A percentile compares a stretch with the other conserved stretches of the same genome.
Evolutionary conservation across 2,329 filamentous ascomycete genomes (phyloP).

Genomic region (Pseudogymnoascus sp.): DNA sequence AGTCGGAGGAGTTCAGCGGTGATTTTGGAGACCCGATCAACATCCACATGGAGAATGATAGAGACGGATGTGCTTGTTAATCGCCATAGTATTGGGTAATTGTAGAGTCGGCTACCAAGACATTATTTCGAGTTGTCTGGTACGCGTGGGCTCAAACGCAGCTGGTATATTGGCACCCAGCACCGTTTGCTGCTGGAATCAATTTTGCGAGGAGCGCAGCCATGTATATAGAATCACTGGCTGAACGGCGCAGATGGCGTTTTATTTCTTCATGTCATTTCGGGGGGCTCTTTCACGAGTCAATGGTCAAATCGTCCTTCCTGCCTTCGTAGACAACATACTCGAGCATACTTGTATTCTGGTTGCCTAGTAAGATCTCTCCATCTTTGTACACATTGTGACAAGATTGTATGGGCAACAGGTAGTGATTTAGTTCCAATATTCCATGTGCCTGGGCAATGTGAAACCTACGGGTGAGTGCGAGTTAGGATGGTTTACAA

Average conservation of each 20-base stretch:
- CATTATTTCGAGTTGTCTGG: background rate
- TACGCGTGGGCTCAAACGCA: slow-evolving; percentile 5
- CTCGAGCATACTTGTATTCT: background rate
- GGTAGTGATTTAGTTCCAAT: background rate
- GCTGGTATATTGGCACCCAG: slow-evolving; percentile 10
- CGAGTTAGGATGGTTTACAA: background rate
- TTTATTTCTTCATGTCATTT: background rate
- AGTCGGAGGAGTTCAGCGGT: slow-evolving; percentile 93
- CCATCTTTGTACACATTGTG: background rate
- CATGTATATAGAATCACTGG: slow-evolving; percentile 7
- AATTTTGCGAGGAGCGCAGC: background rate
- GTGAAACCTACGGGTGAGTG: background rate
- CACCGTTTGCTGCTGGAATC: slow-evolving; percentile 8
- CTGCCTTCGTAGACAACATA: background rate
- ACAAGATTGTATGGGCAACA: background rate
- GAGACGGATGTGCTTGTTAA: slow-evolving; percentile 89
- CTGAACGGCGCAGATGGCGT: slow-evolving; percentile 5
- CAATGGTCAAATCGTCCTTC: background rate
- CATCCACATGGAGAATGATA: slow-evolving; percentile 90
- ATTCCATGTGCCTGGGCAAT: background rate
- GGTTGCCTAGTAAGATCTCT: background rate
- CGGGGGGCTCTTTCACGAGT: background rate
- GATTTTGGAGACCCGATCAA: slow-evolving; percentile 98
- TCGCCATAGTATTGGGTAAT: slow-evolving; percentile 9
- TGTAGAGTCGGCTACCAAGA: background rate